phyloP scores from a whole-genome alignment of 208 protist species.

The Blechomonas ayalai region DNA sequence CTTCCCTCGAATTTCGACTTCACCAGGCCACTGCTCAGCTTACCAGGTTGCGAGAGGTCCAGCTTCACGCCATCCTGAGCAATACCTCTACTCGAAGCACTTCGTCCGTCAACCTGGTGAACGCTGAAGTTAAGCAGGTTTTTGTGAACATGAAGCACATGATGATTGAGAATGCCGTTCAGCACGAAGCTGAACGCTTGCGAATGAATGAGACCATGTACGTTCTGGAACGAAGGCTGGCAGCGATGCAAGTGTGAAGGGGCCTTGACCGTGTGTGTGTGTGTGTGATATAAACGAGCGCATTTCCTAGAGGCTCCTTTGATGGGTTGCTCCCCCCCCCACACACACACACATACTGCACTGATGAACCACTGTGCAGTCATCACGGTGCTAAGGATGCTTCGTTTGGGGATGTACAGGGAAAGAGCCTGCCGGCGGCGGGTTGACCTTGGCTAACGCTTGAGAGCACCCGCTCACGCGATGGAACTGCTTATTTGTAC shows the following conservation, averaged over 20 bases:
- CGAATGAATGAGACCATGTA: conserved; percentile 48
- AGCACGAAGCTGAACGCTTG: conserved; percentile 43
- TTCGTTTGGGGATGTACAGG: no score
- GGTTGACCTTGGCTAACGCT: no score
- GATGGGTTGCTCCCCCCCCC: no score
- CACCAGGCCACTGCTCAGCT: conserved; percentile 13
- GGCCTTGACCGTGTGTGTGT: not conserved
- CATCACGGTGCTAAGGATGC: no score
- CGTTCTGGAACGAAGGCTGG: conserved; percentile 22
- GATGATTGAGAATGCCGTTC: conserved; percentile 25
- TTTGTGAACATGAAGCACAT: conserved; percentile 39
- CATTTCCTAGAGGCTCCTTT: no score
- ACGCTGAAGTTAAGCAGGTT: conserved; percentile 37
- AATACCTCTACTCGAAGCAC: conserved; percentile 2
- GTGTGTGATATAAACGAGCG: no score
- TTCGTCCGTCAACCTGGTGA: conserved; percentile 4
- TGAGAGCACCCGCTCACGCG: no score
- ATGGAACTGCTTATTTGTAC: not conserved
- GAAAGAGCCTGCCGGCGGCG: no score
- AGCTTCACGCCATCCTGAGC: conserved; percentile 5
- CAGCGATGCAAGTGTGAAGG: not conserved
- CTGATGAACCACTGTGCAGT: no score
- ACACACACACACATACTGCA: conserved; percentile 4
- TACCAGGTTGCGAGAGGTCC: conserved; percentile 4
- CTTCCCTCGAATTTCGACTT: conserved; percentile 13